A percentile compares a stretch with the other conserved stretches of the same genome.
Evolutionary conservation across 202 grass and related monocot genomes (phyloP).

Genomic region (Saccharum hybrid): DNA sequence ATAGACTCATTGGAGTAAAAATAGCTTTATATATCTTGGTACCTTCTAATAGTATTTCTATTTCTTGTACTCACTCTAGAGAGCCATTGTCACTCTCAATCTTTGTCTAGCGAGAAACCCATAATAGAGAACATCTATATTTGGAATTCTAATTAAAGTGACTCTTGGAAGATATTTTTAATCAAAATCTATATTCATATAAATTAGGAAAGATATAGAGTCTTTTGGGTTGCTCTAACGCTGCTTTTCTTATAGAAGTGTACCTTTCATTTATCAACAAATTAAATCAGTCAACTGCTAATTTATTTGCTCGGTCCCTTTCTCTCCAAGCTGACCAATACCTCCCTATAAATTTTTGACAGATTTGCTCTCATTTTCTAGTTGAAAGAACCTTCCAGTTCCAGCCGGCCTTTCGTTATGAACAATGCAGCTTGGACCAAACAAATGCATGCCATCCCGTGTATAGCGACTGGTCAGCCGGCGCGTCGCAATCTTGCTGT

Average conservation of each 20-base stretch:
- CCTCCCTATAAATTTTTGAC: neutral
- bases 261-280: neutral
- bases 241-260: neutral
- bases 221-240: no score
- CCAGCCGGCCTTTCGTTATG: slow-evolving; percentile 29
- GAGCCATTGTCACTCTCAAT: no score
- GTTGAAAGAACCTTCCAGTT: neutral
- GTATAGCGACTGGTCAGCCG: slow-evolving; percentile 5
- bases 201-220: no score
- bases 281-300: neutral
- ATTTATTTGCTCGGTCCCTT: neutral
- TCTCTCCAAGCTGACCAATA: neutral
- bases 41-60: no score
- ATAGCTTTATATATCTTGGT: no score
- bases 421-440: slow-evolving; percentile 38
- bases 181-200: no score
- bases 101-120: no score
- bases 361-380: neutral
- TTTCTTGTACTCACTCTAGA: no score
- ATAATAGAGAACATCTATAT: no score
- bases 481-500: slow-evolving; percentile 26
- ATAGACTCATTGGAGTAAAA: no score
- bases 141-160: no score
- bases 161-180: no score
- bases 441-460: neutral